Percentiles rank a stretch among this genome's conserved stretches.
Conservation (phyloP, 192 early-diverging fungal genomes). For the Podochytrium sp. region DNA sequence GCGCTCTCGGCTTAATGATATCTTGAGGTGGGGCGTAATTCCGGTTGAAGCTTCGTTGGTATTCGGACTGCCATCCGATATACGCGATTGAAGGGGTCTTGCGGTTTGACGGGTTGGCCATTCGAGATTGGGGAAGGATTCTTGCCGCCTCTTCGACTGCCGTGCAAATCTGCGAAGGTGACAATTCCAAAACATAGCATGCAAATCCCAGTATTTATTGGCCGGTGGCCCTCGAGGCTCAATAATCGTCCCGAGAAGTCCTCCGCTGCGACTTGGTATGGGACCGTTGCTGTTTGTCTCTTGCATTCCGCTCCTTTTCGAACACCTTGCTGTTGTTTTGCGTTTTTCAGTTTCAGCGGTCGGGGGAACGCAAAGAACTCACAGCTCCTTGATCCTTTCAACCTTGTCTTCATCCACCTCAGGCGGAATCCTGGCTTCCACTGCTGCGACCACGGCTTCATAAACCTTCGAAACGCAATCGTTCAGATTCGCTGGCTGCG, state of each 20-base stretch:
- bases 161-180: not conserved
- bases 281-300: slow-evolving; percentile 4
- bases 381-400: slow-evolving; percentile 37
- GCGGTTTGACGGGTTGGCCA: not conserved
- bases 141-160: not conserved
- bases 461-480: slow-evolving; percentile 33
- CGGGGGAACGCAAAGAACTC: slow-evolving; percentile 11
- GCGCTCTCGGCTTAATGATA: slow-evolving; percentile 18
- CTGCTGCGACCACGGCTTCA: slow-evolving; percentile 16
- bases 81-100: slow-evolving; percentile 14
- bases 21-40: slow-evolving; percentile 19
- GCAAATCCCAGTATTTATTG: not conserved
- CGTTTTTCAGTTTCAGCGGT: not conserved
- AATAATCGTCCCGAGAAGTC: slow-evolving; percentile 13
- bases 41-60: slow-evolving; percentile 15
- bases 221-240: no score
- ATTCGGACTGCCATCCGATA: slow-evolving; percentile 19
- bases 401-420: slow-evolving; percentile 32
- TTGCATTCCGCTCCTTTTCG: slow-evolving; percentile 13
- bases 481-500: slow-evolving; percentile 31
- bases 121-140: not conserved
- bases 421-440: slow-evolving; percentile 11
- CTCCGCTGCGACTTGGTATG: slow-evolving; percentile 4
- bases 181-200: not conserved
- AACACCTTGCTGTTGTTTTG: not conserved